Evolutionary conservation across 2,329 filamentous ascomycete species (phyloP).

Genomic region (Epichloe gansuensis): DNA sequence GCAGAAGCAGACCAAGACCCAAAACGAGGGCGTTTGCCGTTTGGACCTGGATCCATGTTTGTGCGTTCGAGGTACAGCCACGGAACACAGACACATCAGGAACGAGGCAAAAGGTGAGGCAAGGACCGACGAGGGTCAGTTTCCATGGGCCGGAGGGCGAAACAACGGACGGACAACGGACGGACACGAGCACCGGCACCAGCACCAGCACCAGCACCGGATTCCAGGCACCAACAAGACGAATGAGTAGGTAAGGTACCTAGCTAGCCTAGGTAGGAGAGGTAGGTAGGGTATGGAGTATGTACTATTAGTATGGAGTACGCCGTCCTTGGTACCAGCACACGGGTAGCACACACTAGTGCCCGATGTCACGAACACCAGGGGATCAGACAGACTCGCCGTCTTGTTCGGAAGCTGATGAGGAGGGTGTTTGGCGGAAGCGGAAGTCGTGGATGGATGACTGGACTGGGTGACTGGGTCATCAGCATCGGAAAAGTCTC

Average conservation of each 20-base stretch:
- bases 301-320: too few relatives aligned
- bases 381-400: neutral
- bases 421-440: neutral
- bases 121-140: constrained; percentile 25
- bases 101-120: constrained; percentile 22
- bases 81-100: constrained; percentile 23
- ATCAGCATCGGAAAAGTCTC: neutral
- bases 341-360: neutral
- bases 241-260: neutral
- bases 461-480: neutral
- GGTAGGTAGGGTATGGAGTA: neutral
- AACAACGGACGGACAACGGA: constrained; percentile 6
- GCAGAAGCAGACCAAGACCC: constrained; percentile 35
- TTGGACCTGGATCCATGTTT: constrained; percentile 49
- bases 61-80: constrained; percentile 24
- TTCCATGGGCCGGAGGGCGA: constrained; percentile 15
- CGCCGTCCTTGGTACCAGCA: neutral
- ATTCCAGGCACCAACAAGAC: too few relatives aligned
- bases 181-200: too few relatives aligned
- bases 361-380: neutral
- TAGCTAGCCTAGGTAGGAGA: neutral
- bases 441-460: neutral
- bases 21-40: constrained; percentile 48
- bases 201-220: too few relatives aligned
- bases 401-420: neutral